Percentiles rank a stretch among this genome's conserved stretches.
Conservation (phyloP, 495 filamentous ascomycete genomes). For the Gamarada debralockiae region DNA sequence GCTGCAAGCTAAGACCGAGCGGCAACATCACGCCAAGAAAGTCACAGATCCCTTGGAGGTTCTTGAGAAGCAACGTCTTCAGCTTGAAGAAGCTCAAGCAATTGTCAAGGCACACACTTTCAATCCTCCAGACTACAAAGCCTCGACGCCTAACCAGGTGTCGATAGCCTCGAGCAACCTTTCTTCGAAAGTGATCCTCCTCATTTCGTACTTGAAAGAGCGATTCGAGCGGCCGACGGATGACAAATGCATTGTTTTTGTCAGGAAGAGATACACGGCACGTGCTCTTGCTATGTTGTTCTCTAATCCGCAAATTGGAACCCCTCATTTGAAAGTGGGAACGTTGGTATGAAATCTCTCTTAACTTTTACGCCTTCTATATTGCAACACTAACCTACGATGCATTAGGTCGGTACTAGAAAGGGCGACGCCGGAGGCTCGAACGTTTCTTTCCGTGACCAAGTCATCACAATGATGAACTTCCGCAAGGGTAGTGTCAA, state of each 20-base stretch:
- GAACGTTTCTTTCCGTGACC: conserved; percentile 64
- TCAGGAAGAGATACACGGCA: conserved; percentile 73
- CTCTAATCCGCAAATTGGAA: conserved; percentile 43
- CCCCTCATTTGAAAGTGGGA: conserved; percentile 59
- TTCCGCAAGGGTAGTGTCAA: conserved; percentile 82
- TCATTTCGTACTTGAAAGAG: conserved; percentile 52
- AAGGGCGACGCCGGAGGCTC: conserved; percentile 36
- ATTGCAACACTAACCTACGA: background rate
- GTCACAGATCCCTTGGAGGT: conserved; percentile 32
- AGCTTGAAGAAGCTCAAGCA: conserved; percentile 56
- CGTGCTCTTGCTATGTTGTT: conserved; percentile 66
- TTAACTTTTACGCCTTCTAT: conserved; percentile 44
- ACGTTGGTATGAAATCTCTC: conserved; percentile 37
- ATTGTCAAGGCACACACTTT: conserved; percentile 50
- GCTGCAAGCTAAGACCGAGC: conserved; percentile 53
- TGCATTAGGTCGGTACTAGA: conserved; percentile 20
- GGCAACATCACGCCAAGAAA: conserved; percentile 30
- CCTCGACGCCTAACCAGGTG: conserved; percentile 12
- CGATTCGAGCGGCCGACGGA: conserved; percentile 54
- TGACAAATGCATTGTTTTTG: conserved; percentile 85
- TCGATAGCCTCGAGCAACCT: conserved; percentile 32
- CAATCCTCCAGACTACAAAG: conserved; percentile 34
- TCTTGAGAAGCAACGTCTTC: conserved; percentile 44
- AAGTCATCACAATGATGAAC: conserved; percentile 69
- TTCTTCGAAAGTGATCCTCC: conserved; percentile 68